Base-by-base conservation (phyloP, 73 alveolate genomes). In the Paramecium bursaria region DNA sequence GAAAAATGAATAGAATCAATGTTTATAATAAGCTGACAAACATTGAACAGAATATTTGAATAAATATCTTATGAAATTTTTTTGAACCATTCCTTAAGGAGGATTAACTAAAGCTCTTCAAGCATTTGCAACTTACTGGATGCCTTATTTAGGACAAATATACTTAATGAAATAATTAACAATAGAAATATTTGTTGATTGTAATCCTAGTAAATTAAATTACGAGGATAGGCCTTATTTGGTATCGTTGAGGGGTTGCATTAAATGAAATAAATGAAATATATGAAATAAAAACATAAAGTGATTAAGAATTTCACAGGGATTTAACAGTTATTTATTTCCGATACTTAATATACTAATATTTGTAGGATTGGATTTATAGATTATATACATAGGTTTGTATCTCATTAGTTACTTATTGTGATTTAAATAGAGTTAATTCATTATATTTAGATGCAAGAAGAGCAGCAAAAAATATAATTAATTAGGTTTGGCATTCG, bases 401-500 rank as follows among this genome's bases (percentile, higher is more conserved):
- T 53, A 94, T 95, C 52, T 92, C 99, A 1, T 94, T 97, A 30
- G 86, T 97, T 57, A 96, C 99, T 54, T 97, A 96, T 86, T 96
- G 99, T 53, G 97, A 96, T 77, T 94, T 93, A 49, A 93, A 96
- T 75, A 94, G 98, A 90, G 96, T 96, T 54, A 99, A 97, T 87
- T 91, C 93, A 90, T 98, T 99, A 15, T 95, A 94, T 93, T 88
- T 87, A 13, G 99, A 97, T 91, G 99, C 99, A 19, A 99, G 99
- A 50, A 91, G 90, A 77, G 99, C 99, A 17, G 91, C 98, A 74
- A 94, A 94, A 94, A 93, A 73, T 95, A 74, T 88, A 95, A 88
- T 46, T 87, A 85, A 53, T 48, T 87, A n/a, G 80, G 85, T 27
- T 90, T 92, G 93, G 99, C 99, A 29, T 97, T 96, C 79, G 89